Base-by-base conservation (phyloP, 2,329 filamentous ascomycete species). In the Pseudogymnoascus sp. region DNA sequence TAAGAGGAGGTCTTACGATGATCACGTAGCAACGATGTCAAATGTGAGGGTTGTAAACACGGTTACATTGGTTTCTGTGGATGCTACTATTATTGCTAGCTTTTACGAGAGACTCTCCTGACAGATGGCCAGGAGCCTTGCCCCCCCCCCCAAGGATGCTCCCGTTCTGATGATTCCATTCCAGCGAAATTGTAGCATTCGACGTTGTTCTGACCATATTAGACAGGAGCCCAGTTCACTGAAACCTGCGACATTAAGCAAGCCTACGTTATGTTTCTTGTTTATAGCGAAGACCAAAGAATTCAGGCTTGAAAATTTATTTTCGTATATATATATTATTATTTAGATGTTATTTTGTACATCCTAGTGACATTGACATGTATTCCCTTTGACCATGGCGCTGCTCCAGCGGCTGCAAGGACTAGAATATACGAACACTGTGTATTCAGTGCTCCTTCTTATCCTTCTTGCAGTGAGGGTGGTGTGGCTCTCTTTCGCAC, bases 401-500 rank as follows among this genome's bases (percentile, higher is more conserved):
- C 28, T 18, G 1, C 12, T 56, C n/a, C 28, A 36, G 28, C 21
- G 50, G 50, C n/a, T 18, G 12, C 3, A 56, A 34, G n/a, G 50
- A 56, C 50, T 34, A 56, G 46, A 11, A 31, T 31, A 34, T 56
- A 16, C n/a, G n/a, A 53, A 16, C 25, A 34, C 10, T 31, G 5
- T 16, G 8, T 21, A 18, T 34, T 34, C 28, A 56, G 50, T 56
- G 28, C 1, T 34, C n/a, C 50, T 53, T 28, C 46, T 53, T 53
- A 11, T 53, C 23, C 25, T 56, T 16, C n/a, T 16, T 34, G 11
- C 50, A 56, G 2, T 12, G 8, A 11, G 50, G 50, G 25, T 56
- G 34, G 50, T 56, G 50, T 56, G 50, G 50, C 50, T 56, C 50
- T 28, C 34, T 56, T 18, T 56, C 50, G n/a, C 50, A 56, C 7